phyloP scores from a whole-genome alignment of 2,329 filamentous ascomycete genomes.

The Colletotrichum sp. region DNA sequence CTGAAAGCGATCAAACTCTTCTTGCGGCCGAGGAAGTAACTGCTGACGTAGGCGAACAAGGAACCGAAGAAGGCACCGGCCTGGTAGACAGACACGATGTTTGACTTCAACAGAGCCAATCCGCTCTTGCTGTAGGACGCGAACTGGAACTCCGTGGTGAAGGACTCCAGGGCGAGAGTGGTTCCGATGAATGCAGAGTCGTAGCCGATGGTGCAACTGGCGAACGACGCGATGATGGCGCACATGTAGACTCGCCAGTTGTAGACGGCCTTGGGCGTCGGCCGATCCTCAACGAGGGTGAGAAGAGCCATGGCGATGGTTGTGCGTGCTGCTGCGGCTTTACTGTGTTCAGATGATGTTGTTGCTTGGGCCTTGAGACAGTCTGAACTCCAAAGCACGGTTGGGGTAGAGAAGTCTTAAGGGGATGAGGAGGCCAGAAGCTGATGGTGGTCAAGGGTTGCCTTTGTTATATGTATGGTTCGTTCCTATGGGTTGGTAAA shows the following conservation, averaged over 20 bases:
- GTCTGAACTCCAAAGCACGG: background rate
- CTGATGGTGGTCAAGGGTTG: background rate
- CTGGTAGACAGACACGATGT: constrained; percentile 83
- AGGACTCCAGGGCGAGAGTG: constrained; percentile 73
- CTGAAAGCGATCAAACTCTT: constrained; percentile 66
- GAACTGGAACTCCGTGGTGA: constrained; percentile 71
- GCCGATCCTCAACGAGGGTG: constrained; percentile 58
- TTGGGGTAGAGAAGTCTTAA: background rate
- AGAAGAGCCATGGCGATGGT: constrained; percentile 47
- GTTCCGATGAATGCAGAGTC: constrained; percentile 82
- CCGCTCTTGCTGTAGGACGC: constrained; percentile 46
- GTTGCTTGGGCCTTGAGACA: background rate
- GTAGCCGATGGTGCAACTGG: constrained; percentile 61
- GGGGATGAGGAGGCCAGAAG: background rate
- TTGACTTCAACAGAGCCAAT: constrained; percentile 68
- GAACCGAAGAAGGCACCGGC: constrained; percentile 84
- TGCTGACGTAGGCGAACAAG: constrained; percentile 69
- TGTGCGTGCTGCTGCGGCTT: background rate
- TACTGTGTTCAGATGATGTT: background rate
- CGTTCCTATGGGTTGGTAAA: background rate
- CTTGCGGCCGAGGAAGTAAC: constrained; percentile 70
- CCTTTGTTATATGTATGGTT: constrained; percentile 17
- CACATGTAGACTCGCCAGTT: constrained; percentile 64
- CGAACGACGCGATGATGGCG: constrained; percentile 59
- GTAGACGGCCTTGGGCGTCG: constrained; percentile 61